Evolutionary conservation across 2,329 filamentous ascomycete species (phyloP).

Genomic region (Diaporthe aspalathi): DNA sequence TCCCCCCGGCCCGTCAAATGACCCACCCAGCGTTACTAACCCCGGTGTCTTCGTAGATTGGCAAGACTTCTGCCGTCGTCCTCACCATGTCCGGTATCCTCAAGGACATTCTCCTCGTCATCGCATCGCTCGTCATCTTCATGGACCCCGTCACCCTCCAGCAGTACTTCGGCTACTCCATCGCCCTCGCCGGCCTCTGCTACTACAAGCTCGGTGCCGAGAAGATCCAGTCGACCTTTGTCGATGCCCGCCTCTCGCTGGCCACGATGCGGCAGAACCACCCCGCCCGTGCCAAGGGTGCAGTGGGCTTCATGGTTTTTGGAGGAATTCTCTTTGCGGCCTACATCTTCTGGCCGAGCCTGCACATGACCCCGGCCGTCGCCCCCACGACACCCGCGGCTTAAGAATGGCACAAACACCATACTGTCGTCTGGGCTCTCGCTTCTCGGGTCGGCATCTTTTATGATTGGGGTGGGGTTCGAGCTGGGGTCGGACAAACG

Average conservation of each 20-base stretch:
- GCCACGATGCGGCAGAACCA: constrained; percentile 38
- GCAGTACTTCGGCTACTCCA: constrained; percentile 77
- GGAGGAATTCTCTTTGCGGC: constrained; percentile 34
- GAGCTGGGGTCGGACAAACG: not conserved
- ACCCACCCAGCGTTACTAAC: not conserved
- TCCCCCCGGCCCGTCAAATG: too few species aligned
- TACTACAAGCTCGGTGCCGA: constrained; percentile 45
- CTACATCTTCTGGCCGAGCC: constrained; percentile 39
- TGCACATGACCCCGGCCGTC: constrained; percentile 35
- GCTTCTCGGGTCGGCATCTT: constrained; percentile 31
- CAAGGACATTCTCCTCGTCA: constrained; percentile 78
- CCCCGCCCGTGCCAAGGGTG: constrained; percentile 38
- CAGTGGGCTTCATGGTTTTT: constrained; percentile 34
- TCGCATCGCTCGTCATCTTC: constrained; percentile 75
- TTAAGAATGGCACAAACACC: not conserved
- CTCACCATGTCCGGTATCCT: constrained; percentile 79
- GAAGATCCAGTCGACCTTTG: constrained; percentile 38
- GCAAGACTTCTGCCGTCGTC: constrained; percentile 79
- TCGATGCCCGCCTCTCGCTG: constrained; percentile 38
- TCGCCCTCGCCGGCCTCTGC: constrained; percentile 57
- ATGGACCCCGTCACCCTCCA: constrained; percentile 71
- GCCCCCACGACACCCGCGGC: constrained; percentile 25
- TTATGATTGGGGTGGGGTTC: constrained; percentile 7
- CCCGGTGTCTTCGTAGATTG: constrained; percentile 57
- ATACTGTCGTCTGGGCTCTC: constrained; percentile 5